A percentile compares a stretch with the other conserved stretches of the same genome.
Evolutionary conservation across 1,284 basidiomycete species (phyloP).

Genomic region (Irpex sp.): DNA sequence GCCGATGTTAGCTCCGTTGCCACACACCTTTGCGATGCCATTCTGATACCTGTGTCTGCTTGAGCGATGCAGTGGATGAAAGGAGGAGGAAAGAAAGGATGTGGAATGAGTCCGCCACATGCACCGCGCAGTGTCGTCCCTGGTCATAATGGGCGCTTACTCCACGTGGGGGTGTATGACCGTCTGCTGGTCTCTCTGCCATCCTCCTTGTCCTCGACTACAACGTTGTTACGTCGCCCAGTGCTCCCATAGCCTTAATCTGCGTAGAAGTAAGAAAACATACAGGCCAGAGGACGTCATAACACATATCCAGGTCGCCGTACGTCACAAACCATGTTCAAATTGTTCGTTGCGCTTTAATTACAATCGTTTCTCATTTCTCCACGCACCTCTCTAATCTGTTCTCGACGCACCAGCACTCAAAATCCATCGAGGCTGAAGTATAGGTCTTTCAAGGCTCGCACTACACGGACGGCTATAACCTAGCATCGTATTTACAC

Average conservation of each 20-base stretch:
- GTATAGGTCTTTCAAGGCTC: not conserved
- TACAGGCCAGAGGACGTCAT: not conserved
- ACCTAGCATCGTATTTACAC: not conserved
- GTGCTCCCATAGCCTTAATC: too few species aligned
- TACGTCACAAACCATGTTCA: slow-evolving; percentile 7
- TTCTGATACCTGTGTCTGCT: slow-evolving; percentile 27
- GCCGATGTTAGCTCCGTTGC: not conserved
- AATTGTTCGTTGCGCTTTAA: slow-evolving; percentile 2
- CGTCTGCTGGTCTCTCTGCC: too few species aligned
- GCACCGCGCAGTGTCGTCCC: too few species aligned
- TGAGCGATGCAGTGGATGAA: not conserved
- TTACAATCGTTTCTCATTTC: not conserved
- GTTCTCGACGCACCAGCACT: not conserved
- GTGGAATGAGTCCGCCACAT: not conserved
- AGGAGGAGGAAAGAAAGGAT: not conserved
- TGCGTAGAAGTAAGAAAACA: not conserved
- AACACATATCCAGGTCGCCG: not conserved
- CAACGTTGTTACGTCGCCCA: too few species aligned
- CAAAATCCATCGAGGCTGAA: not conserved
- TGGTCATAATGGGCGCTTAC: too few species aligned
- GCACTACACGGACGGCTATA: not conserved
- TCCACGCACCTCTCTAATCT: not conserved
- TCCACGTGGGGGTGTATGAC: too few species aligned
- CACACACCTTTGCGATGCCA: slow-evolving; percentile 68
- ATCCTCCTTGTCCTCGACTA: too few species aligned